These are phyloP conservation scores for Poa annua DNA, from an alignment of 176 grass and related monocot species.

Conservation along the genomic window DNA sequence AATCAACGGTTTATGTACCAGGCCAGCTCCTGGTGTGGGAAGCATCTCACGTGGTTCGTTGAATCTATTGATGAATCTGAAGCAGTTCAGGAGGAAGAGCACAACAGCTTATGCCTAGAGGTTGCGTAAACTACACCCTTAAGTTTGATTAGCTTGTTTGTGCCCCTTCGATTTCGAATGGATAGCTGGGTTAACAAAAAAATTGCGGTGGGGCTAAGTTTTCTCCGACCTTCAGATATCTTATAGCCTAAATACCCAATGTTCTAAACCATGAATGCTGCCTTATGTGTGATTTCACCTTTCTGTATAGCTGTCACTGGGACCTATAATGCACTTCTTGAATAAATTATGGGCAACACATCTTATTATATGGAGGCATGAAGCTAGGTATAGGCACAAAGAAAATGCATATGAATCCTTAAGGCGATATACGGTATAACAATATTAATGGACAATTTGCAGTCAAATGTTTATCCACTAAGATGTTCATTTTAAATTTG, in stretches of 20 bases:
- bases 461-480: neutral
- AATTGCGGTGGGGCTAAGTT: neutral
- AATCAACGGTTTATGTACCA: conserved; percentile 40
- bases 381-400: conserved; percentile 18
- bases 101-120: conserved; percentile 64
- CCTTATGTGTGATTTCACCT: conserved; percentile 17
- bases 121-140: conserved; percentile 36
- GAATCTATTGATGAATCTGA: conserved; percentile 55
- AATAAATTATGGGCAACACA: conserved; percentile 24
- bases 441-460: neutral
- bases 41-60: conserved; percentile 52
- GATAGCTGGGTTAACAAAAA: conserved; percentile 1
- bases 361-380: neutral
- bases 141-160: conserved; percentile 11
- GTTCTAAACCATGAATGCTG: conserved; percentile 10
- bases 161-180: conserved; percentile 15
- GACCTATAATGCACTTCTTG: neutral
- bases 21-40: conserved; percentile 81
- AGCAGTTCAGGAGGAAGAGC: conserved; percentile 65
- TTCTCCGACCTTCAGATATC: neutral
- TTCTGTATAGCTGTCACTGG: conserved; percentile 24
- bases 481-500: conserved; percentile 8
- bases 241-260: conserved; percentile 31
- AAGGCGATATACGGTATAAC: neutral
- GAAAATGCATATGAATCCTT: neutral